These are phyloP conservation scores for Auricularia auricula-judae DNA, from an alignment of 768 basidiomycete genomes.

Conservation along the genomic window DNA sequence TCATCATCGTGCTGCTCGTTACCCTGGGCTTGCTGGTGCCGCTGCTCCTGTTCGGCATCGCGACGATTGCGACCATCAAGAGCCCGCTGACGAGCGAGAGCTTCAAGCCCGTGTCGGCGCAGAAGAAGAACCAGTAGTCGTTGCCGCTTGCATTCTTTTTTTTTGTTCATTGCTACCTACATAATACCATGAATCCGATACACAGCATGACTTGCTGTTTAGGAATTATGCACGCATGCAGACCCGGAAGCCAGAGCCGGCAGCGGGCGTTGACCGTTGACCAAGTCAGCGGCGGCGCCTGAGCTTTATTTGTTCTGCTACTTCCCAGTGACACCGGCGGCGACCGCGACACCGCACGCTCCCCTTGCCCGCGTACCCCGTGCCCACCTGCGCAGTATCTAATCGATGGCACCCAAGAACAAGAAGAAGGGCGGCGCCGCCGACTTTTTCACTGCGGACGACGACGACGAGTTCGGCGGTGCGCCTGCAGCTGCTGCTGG, in stretches of 20 bases:
- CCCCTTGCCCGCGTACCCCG: too few species aligned
- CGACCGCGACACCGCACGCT: too few species aligned
- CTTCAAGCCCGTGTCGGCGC: constrained; percentile 56
- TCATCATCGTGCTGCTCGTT: constrained; percentile 57
- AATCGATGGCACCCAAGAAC: not conserved
- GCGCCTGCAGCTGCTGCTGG: not conserved
- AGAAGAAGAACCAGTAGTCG: constrained; percentile 65
- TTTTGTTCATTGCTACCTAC: not conserved
- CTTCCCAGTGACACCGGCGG: too few species aligned
- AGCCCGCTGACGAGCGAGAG: constrained; percentile 51
- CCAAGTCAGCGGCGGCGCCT: too few species aligned
- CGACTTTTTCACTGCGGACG: not conserved
- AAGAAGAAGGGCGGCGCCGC: not conserved
- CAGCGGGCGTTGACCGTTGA: too few species aligned
- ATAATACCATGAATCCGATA: too few species aligned
- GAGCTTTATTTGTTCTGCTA: too few species aligned
- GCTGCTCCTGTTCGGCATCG: constrained; percentile 48
- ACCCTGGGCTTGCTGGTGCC: constrained; percentile 52
- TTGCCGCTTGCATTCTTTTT: not conserved
- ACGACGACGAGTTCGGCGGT: not conserved
- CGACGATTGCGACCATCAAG: constrained; percentile 57
- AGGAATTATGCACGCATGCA: too few species aligned
- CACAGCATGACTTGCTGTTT: too few species aligned
- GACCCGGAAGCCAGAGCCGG: too few species aligned
- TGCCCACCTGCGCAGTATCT: too few species aligned